Evolutionary conservation across 176 grass and related monocot genomes (phyloP).

Genomic region (Echinochloa phyllopogon): DNA sequence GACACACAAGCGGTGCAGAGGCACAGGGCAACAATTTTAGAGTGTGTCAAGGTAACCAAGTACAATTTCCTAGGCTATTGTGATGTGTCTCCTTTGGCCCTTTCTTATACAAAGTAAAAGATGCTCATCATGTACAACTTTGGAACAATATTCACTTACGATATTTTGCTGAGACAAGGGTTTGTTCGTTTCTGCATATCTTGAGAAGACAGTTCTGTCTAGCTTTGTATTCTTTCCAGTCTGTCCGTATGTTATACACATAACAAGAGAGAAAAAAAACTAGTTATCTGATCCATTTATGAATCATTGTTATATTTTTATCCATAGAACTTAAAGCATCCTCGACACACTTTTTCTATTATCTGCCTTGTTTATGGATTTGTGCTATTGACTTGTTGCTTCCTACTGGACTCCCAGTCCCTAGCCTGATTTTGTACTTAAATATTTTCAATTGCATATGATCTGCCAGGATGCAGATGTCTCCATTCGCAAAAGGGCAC

Average conservation of each 20-base stretch:
- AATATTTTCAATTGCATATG: constrained; percentile 35
- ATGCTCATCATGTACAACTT: background rate
- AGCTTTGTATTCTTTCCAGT: background rate
- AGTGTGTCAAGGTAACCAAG: constrained; percentile 90
- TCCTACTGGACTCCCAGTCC: constrained; percentile 5
- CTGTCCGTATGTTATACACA: background rate
- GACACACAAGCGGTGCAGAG: constrained; percentile 97
- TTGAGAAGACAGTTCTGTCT: constrained; percentile 16
- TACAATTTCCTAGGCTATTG: constrained; percentile 3
- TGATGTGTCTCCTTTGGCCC: background rate
- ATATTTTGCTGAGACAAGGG: constrained; percentile 8
- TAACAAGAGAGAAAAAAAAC: background rate
- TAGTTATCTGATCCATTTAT: background rate
- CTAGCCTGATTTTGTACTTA: constrained; percentile 25
- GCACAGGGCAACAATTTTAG: constrained; percentile 90
- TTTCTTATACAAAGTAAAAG: constrained; percentile 22
- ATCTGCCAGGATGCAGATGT: constrained; percentile 94
- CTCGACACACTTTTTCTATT: background rate
- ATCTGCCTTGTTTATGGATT: background rate
- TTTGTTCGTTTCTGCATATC: constrained; percentile 24
- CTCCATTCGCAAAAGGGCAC: constrained; percentile 97
- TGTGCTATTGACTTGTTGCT: constrained; percentile 3
- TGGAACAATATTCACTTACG: background rate
- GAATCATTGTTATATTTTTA: background rate
- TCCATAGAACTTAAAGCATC: background rate